phyloP scores from a whole-genome alignment of 768 basidiomycete genomes.

The Suillus lakei region DNA sequence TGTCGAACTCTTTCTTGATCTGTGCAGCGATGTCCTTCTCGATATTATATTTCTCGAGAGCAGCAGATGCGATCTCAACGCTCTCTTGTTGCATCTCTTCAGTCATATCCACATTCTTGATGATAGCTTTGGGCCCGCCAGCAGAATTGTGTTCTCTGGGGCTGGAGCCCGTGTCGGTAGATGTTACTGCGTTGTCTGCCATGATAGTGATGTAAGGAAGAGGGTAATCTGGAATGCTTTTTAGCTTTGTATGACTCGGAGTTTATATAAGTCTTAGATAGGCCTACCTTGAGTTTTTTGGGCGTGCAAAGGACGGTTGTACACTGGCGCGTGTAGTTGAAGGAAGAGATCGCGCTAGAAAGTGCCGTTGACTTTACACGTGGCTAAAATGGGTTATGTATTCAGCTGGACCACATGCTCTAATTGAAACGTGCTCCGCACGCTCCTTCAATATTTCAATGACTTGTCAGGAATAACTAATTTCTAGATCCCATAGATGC shows the following conservation, averaged over 20 bases:
- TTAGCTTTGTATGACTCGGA: not conserved
- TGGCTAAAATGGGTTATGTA: slow-evolving; percentile 14
- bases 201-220: slow-evolving; percentile 35
- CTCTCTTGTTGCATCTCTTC: slow-evolving; percentile 97
- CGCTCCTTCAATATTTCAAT: slow-evolving; percentile 8
- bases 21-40: slow-evolving; percentile 98
- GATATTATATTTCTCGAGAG: slow-evolving; percentile 90
- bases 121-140: slow-evolving; percentile 77
- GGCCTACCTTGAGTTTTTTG: slow-evolving; percentile 32
- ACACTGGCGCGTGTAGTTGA: slow-evolving; percentile 20
- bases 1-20: slow-evolving; percentile 98
- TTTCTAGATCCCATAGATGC: not conserved
- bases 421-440: slow-evolving; percentile 13
- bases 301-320: slow-evolving; percentile 18
- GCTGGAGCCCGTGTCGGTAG: slow-evolving; percentile 55
- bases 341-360: slow-evolving; percentile 19
- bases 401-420: slow-evolving; percentile 17
- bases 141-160: slow-evolving; percentile 43
- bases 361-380: slow-evolving; percentile 22
- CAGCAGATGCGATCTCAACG: slow-evolving; percentile 84
- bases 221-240: slow-evolving; percentile 2
- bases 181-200: slow-evolving; percentile 45
- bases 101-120: slow-evolving; percentile 96
- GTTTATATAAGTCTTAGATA: slow-evolving; percentile 31
- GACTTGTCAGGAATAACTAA: slow-evolving; percentile 10